phyloP scores from a whole-genome alignment of 495 filamentous ascomycete species.

The Penicillium mononematosum region DNA sequence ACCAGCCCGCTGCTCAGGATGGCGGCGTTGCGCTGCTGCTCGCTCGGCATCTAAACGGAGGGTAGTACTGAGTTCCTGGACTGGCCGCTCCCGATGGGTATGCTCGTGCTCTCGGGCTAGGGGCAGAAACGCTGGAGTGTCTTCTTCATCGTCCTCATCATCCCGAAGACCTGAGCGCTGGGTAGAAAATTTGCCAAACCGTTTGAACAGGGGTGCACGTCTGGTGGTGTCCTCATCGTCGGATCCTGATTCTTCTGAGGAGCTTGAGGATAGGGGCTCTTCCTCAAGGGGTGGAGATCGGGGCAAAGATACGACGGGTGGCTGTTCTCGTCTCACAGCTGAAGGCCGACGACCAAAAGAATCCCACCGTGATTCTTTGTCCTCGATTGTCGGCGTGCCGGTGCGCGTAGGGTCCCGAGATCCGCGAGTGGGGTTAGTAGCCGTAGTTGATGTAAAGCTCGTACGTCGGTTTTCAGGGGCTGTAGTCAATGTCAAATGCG shows the following conservation, averaged over 20 bases:
- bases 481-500: slow-evolving; percentile 14
- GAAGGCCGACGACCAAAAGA: slow-evolving; percentile 32
- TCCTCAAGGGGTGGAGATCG: slow-evolving; percentile 39
- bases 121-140: slow-evolving; percentile 72
- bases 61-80: slow-evolving; percentile 61
- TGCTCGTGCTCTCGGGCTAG: slow-evolving; percentile 41
- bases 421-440: slow-evolving; percentile 42
- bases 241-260: slow-evolving; percentile 51
- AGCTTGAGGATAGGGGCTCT: slow-evolving; percentile 38
- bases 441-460: slow-evolving; percentile 55
- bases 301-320: slow-evolving; percentile 21
- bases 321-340: slow-evolving; percentile 32
- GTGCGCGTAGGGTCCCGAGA: slow-evolving; percentile 42
- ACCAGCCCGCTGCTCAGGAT: slow-evolving; percentile 24
- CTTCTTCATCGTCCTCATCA: slow-evolving; percentile 51
- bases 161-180: slow-evolving; percentile 36
- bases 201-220: slow-evolving; percentile 31
- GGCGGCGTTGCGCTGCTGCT: slow-evolving; percentile 39
- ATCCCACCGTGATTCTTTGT: slow-evolving; percentile 42
- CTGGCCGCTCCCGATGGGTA: slow-evolving; percentile 25
- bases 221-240: slow-evolving; percentile 47
- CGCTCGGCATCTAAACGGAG: slow-evolving; percentile 51
- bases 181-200: slow-evolving; percentile 42
- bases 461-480: slow-evolving; percentile 41
- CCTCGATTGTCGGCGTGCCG: slow-evolving; percentile 42